Percentiles rank a stretch among this genome's conserved stretches.
Evolutionary conservation across 129 eudicot genomes (phyloP).

Genomic region (Glebionis coronaria): DNA sequence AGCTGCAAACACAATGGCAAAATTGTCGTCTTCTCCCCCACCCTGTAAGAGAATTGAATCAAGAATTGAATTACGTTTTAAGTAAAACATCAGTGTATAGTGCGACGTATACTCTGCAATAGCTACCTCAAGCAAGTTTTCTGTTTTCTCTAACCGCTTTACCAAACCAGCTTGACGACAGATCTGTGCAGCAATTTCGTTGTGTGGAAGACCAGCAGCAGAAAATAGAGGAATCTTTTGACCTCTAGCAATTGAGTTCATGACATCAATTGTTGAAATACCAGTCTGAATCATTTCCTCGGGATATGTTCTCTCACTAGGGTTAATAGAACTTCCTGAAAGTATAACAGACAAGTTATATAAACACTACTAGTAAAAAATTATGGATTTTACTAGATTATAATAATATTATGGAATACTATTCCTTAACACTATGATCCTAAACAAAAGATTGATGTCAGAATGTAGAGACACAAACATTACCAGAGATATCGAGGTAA

Average conservation of each 20-base stretch:
- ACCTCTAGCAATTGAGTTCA: constrained; percentile 98
- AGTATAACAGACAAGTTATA: constrained; percentile 12
- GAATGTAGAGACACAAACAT: constrained; percentile 6
- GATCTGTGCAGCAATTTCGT: constrained; percentile 98
- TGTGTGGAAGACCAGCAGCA: constrained; percentile 99
- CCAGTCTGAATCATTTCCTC: constrained; percentile 99
- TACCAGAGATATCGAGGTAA: constrained; percentile 83
- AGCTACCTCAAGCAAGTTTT: constrained; percentile 74
- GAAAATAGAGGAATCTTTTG: constrained; percentile 98
- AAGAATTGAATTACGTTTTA: not conserved
- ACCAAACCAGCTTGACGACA: constrained; percentile 99
- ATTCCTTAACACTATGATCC: not conserved
- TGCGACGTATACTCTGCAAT: not conserved
- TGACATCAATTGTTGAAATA: constrained; percentile 94
- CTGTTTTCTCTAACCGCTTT: constrained; percentile 87
- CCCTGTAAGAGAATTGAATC: constrained; percentile 24
- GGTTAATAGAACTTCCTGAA: constrained; percentile 94
- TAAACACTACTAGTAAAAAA: not conserved
- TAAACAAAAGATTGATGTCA: not conserved
- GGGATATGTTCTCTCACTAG: constrained; percentile 97
- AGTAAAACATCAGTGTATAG: not conserved
- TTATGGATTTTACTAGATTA: not conserved
- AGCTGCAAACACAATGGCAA: constrained; percentile 98
- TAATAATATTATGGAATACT: not conserved
- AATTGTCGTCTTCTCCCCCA: constrained; percentile 91